These are phyloP conservation scores for Amanita jacksonii DNA, from an alignment of 768 basidiomycete species.

Conservation along the genomic window DNA sequence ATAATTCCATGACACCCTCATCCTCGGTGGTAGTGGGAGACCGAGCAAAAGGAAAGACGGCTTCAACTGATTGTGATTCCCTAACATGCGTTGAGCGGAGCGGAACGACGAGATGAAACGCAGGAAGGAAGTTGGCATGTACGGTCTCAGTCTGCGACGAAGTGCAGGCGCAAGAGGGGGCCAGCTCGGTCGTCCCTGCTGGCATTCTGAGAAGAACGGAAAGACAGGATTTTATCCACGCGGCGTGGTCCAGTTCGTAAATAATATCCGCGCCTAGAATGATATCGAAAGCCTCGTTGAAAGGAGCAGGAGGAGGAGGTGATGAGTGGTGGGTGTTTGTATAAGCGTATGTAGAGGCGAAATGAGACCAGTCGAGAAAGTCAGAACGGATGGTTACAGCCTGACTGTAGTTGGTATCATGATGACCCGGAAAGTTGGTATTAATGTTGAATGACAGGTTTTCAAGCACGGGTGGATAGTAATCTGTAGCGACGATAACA, in stretches of 20 bases:
- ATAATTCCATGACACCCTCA: slow-evolving; percentile 22
- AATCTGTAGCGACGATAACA: slow-evolving; percentile 62
- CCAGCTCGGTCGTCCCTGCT: not conserved
- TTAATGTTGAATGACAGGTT: slow-evolving; percentile 59
- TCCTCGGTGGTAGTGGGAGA: not conserved
- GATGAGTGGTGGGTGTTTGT: not conserved
- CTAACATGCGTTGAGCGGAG: slow-evolving; percentile 51
- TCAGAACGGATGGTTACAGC: slow-evolving; percentile 13
- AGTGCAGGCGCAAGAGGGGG: not conserved
- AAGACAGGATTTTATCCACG: slow-evolving; percentile 61
- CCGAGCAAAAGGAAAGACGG: slow-evolving; percentile 30
- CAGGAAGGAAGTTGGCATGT: not conserved
- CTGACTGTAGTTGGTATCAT: not conserved
- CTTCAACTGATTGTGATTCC: slow-evolving; percentile 53
- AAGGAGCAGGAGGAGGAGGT: not conserved
- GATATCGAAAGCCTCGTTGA: slow-evolving; percentile 46
- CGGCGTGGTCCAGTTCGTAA: slow-evolving; percentile 63
- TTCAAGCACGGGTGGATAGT: slow-evolving; percentile 59
- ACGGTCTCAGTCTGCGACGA: not conserved
- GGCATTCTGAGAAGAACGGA: slow-evolving; percentile 33
- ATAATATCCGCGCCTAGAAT: slow-evolving; percentile 78
- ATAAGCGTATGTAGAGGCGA: slow-evolving; percentile 11
- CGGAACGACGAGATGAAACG: slow-evolving; percentile 74
- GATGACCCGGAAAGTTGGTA: slow-evolving; percentile 37
- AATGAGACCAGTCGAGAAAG: slow-evolving; percentile 55